A percentile compares a stretch with the other conserved stretches of the same genome.
phyloP scores from a whole-genome alignment of 2,329 filamentous ascomycete species.

The Coleophoma crateriformis region DNA sequence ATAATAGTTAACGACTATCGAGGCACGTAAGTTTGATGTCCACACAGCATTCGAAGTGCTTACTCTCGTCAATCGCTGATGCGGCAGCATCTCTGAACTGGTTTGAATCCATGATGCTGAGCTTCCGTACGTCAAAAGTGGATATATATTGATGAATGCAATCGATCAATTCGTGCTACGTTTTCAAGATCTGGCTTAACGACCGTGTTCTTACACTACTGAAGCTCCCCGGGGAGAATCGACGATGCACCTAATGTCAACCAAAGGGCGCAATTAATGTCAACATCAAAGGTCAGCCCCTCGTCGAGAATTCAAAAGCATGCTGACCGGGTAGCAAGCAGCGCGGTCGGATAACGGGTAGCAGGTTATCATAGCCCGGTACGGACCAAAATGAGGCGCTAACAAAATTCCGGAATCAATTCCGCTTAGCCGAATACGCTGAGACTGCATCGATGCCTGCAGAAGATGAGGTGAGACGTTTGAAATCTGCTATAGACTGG shows the following conservation, averaged over 20 bases:
- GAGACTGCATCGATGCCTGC: too few species aligned
- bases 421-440: too few species aligned
- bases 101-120: conserved; percentile 62
- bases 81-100: conserved; percentile 76
- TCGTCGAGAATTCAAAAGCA: too few species aligned
- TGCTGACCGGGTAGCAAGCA: too few species aligned
- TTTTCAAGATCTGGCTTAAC: background rate
- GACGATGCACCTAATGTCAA: background rate
- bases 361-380: too few species aligned
- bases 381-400: too few species aligned
- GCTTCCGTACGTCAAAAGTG: background rate
- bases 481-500: too few species aligned
- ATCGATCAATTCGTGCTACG: background rate
- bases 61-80: conserved; percentile 77
- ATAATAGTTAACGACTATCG: conserved; percentile 75
- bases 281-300: background rate
- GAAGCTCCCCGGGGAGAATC: background rate
- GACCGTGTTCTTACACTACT: background rate
- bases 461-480: too few species aligned
- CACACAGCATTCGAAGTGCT: conserved; percentile 23
- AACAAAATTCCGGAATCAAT: too few species aligned
- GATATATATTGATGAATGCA: background rate
- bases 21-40: conserved; percentile 6
- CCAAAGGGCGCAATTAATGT: background rate
- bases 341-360: too few species aligned